Base-by-base conservation (phyloP, 2,329 filamentous ascomycete species). In the Trichocomaceae sp. region DNA sequence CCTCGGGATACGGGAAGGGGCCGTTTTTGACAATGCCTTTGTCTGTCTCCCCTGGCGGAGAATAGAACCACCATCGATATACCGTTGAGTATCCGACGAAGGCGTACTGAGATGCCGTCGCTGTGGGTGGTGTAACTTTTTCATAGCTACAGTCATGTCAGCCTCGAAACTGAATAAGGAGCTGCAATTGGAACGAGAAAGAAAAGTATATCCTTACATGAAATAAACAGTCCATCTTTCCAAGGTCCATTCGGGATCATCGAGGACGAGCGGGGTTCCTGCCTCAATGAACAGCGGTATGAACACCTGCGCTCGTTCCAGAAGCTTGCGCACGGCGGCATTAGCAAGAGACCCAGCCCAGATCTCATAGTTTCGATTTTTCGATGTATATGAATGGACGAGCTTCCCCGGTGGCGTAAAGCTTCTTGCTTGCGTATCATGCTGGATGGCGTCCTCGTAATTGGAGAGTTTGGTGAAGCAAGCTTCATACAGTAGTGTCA, bases 171-270 rank as follows among this genome's bases (percentile, higher is more conserved):
- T 8, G 5, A 35, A 15, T n/a, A 26, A 41, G 1, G 23, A 41
- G 5, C 4, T 26, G 23, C 23, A 26, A 26, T 26, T 26, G 33
- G 2, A 23, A 50, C 7, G 23, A 9, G 26, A 29, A 29, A 29
- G 26, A 7, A 19, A 17, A 17, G 5, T 6, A 52, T 69, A 26
- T 26, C 17, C 51, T 70, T 87, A 92, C 54, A 96, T 77, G 62
- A 96, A 84, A 73, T 90, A 97, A n/a, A 97, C 75, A 0, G 88
- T 90, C 93, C 93, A 99, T 63, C 92, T 82, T 58, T 90, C 82
- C 19, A 86, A 72, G 0, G 83, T 85, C 78, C 83, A 86, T 58
- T 91, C 86, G 0, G 86, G 80, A 51, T 87, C 80, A 39, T 90
- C 83, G 2, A 86, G 75, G 15, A 82, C 82, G 46, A 96, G 84